These are phyloP conservation scores for Lecanosticta acicola DNA, from an alignment of 2,329 filamentous ascomycete species.

Conservation along the genomic window DNA sequence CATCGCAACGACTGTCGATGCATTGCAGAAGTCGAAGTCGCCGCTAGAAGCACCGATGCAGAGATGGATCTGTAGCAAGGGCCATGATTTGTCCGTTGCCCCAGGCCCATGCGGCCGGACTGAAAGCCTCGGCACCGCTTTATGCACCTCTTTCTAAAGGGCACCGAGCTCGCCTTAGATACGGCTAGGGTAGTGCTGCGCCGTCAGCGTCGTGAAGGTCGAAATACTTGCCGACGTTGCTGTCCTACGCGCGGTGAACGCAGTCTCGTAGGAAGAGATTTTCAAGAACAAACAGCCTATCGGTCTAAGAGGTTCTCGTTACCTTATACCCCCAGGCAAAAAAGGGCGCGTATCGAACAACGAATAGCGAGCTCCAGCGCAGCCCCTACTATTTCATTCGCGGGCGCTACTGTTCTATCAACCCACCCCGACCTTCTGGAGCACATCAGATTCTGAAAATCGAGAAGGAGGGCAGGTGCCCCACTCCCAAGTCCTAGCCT, in stretches of 20 bases:
- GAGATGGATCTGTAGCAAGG: conserved; percentile 1
- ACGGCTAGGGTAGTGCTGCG: not conserved
- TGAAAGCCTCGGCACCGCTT: no score
- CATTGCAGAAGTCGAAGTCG: conserved; percentile 3
- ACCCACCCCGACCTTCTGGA: conserved; percentile 1
- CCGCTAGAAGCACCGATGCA: conserved; percentile 12
- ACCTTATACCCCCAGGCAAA: no score
- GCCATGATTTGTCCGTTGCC: conserved; percentile 6
- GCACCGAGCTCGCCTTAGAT: no score
- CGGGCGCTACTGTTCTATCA: conserved; percentile 9
- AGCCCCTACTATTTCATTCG: conserved; percentile 17
- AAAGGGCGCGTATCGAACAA: conserved; percentile 6
- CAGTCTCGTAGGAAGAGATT: not conserved
- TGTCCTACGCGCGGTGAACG: conserved; percentile 3
- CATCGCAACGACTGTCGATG: conserved; percentile 1
- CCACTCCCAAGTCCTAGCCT: conserved; percentile 6
- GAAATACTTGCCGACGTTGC: not conserved
- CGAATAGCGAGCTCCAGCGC: conserved; percentile 17
- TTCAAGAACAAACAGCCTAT: no score
- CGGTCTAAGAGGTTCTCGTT: no score
- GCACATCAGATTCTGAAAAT: not conserved
- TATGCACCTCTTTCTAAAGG: no score
- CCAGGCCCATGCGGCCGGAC: no score
- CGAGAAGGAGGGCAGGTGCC: conserved; percentile 2
- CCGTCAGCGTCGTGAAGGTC: not conserved